Evolutionary conservation across 2,329 filamentous ascomycete species (phyloP).

Genomic region (Pezicula radicicola): DNA sequence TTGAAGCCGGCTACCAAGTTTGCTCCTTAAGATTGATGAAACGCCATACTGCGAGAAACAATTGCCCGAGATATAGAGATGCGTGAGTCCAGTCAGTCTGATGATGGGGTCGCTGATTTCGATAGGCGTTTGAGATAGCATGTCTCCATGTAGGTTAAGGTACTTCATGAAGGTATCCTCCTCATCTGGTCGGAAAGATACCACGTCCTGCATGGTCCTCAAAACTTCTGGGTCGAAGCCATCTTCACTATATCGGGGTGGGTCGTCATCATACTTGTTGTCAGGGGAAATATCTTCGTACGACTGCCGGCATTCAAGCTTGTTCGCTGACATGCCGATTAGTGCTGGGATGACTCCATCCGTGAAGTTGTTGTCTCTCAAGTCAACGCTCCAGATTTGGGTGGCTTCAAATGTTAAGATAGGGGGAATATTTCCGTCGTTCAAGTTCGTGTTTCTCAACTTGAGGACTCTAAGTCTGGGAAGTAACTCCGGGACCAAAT

Average conservation of each 20-base stretch:
- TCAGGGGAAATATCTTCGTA: background rate
- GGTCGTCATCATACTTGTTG: conserved; percentile 1
- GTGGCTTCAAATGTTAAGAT: conserved; percentile 32
- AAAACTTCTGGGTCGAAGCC: background rate
- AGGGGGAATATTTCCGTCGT: conserved; percentile 33
- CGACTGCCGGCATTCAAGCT: background rate
- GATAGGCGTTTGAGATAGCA: conserved; percentile 45
- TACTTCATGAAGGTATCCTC: conserved; percentile 22
- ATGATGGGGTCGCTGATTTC: conserved; percentile 45
- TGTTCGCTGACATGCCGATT: conserved; percentile 6
- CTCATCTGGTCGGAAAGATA: conserved; percentile 6
- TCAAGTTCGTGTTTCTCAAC: conserved; percentile 42
- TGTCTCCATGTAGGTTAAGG: conserved; percentile 32
- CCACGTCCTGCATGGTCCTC: no score
- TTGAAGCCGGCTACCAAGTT: conserved; percentile 41
- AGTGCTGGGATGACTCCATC: conserved; percentile 38
- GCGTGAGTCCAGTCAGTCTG: conserved; percentile 41
- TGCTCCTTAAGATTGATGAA: conserved; percentile 36
- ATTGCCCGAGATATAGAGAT: conserved; percentile 52
- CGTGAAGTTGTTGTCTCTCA: conserved; percentile 49
- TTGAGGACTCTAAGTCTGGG: conserved; percentile 51
- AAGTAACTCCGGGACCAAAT: conserved; percentile 26
- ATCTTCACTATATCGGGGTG: background rate
- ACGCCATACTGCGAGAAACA: conserved; percentile 42
- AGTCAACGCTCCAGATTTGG: conserved; percentile 55